A percentile compares a stretch with the other conserved stretches of the same genome.
phyloP scores from a whole-genome alignment of 2,329 filamentous ascomycete species.

The Bertia moriformis region DNA sequence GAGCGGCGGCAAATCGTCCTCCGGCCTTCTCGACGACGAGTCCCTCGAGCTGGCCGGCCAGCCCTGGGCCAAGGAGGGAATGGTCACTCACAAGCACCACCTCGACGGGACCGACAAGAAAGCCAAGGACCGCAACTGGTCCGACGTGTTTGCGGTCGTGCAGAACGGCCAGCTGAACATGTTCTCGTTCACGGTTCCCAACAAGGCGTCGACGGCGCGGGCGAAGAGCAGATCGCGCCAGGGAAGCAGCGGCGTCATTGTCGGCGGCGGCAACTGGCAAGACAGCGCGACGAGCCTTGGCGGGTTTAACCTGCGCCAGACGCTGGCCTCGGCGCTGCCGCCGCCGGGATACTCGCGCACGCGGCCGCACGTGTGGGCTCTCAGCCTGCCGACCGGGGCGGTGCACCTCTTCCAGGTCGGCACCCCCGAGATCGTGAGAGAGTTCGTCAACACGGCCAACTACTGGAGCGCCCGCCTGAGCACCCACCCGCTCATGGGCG shows the following conservation, averaged over 20 bases:
- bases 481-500: constrained; percentile 82
- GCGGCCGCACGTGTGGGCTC: constrained; percentile 81
- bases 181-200: constrained; percentile 78
- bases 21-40: constrained; percentile 75
- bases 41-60: constrained; percentile 79
- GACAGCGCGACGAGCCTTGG: constrained; percentile 86
- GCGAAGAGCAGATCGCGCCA: constrained; percentile 33
- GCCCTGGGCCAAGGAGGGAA: constrained; percentile 97
- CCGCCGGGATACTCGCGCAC: constrained; percentile 84
- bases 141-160: constrained; percentile 86
- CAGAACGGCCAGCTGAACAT: constrained; percentile 88
- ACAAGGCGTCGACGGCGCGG: constrained; percentile 61
- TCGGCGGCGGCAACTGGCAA: constrained; percentile 96
- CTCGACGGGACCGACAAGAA: constrained; percentile 81
- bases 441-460: constrained; percentile 88
- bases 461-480: constrained; percentile 94
- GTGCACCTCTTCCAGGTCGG: constrained; percentile 96
- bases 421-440: constrained; percentile 81
- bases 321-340: constrained; percentile 77
- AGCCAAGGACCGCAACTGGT: constrained; percentile 88
- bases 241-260: constrained; percentile 41
- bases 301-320: constrained; percentile 76
- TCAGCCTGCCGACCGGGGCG: constrained; percentile 80
- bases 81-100: constrained; percentile 91
- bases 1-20: constrained; percentile 33